These are phyloP conservation scores for Hypholoma fasciculare DNA, from an alignment of 768 basidiomycete species.

Conservation along the genomic window DNA sequence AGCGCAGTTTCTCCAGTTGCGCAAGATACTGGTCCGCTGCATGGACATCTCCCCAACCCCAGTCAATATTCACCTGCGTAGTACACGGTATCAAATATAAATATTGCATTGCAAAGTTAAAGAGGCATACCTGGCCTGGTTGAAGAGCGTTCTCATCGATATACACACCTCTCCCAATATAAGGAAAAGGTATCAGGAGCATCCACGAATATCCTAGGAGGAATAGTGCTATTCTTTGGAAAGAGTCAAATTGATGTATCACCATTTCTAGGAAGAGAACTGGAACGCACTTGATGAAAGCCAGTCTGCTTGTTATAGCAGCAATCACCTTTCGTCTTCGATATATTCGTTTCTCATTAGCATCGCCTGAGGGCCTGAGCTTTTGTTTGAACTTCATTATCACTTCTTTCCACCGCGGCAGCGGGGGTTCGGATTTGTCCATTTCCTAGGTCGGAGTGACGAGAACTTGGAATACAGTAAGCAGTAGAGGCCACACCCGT, in stretches of 20 bases:
- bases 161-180: constrained; percentile 68
- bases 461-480: not conserved
- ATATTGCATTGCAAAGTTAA: not conserved
- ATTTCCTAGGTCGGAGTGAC: not conserved
- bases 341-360: constrained; percentile 42
- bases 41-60: constrained; percentile 90
- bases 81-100: not conserved
- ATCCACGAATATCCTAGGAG: constrained; percentile 81
- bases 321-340: constrained; percentile 40
- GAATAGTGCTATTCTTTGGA: constrained; percentile 54
- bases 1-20: constrained; percentile 62
- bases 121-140: constrained; percentile 72
- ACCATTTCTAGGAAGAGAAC: not conserved
- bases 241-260: constrained; percentile 5
- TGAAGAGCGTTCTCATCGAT: constrained; percentile 97
- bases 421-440: not conserved
- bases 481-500: not conserved
- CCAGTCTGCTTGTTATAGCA: constrained; percentile 33
- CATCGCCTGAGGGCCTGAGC: constrained; percentile 19
- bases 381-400: constrained; percentile 21
- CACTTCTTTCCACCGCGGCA: constrained; percentile 13
- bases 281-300: constrained; percentile 35
- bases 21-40: constrained; percentile 80
- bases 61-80: constrained; percentile 83
- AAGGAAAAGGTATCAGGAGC: constrained; percentile 66